These are phyloP conservation scores for Boletales sp. DNA, from an alignment of 768 basidiomycete genomes.

Conservation along the genomic window DNA sequence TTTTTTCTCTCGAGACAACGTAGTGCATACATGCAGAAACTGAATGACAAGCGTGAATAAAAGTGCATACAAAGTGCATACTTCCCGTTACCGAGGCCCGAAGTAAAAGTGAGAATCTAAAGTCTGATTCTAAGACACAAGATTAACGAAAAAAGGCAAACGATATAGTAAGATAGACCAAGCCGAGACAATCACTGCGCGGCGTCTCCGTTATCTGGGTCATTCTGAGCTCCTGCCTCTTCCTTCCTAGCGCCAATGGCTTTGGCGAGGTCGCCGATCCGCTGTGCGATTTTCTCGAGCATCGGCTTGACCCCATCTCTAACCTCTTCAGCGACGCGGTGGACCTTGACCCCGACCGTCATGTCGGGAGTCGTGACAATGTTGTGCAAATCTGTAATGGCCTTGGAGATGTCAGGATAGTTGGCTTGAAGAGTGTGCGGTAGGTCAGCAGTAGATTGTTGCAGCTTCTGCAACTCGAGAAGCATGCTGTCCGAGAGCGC, in stretches of 20 bases:
- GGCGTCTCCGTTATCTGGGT: slow-evolving; percentile 6
- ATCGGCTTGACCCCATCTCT: slow-evolving; percentile 58
- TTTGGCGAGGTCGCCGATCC: slow-evolving; percentile 30
- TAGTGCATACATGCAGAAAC: slow-evolving; percentile 17
- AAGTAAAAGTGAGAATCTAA: slow-evolving; percentile 20
- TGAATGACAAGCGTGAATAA: slow-evolving; percentile 9
- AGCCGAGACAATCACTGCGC: slow-evolving; percentile 7
- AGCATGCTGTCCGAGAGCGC: slow-evolving; percentile 65
- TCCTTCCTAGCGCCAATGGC: slow-evolving; percentile 28
- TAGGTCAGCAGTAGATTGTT: slow-evolving; percentile 54
- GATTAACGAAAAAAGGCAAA: slow-evolving; percentile 4
- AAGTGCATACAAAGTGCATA: slow-evolving; percentile 23
- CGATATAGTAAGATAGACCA: slow-evolving; percentile 8
- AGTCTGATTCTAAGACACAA: slow-evolving; percentile 23
- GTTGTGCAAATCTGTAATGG: slow-evolving; percentile 49
- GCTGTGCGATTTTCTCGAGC: slow-evolving; percentile 48
- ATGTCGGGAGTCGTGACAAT: slow-evolving; percentile 54
- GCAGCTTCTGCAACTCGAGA: slow-evolving; percentile 60
- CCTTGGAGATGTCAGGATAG: slow-evolving; percentile 50
- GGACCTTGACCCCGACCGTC: slow-evolving; percentile 60
- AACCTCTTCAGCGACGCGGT: slow-evolving; percentile 54
- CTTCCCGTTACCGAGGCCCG: slow-evolving; percentile 8
- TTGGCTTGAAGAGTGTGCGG: slow-evolving; percentile 59
- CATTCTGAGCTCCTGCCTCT: slow-evolving; percentile 9
- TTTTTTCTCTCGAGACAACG: slow-evolving; percentile 1